A percentile compares a stretch with the other conserved stretches of the same genome.
Evolutionary conservation across 176 grass and related monocot species (phyloP).

Genomic region (Musa acuminata): DNA sequence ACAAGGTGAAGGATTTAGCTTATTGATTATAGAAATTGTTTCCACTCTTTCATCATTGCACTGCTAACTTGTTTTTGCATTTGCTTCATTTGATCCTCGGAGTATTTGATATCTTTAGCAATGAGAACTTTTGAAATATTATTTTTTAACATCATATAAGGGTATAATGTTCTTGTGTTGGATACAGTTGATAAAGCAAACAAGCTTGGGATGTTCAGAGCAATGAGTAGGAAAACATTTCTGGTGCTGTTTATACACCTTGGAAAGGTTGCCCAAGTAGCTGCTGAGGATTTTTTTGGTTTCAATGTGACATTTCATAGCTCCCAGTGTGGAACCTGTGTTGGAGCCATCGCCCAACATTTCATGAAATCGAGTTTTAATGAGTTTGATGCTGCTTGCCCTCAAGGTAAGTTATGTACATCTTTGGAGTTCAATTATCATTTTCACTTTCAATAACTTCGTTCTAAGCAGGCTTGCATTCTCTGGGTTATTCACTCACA

Average conservation of each 20-base stretch:
- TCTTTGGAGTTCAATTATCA: neutral
- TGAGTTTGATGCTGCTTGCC: neutral
- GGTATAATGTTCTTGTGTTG: neutral
- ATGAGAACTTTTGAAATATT: too few species aligned
- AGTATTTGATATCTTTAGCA: neutral
- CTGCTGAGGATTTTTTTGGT: neutral
- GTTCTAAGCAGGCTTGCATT: neutral
- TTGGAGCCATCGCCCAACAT: neutral
- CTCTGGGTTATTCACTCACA: neutral
- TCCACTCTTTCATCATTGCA: neutral
- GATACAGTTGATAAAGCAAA: slow-evolving; percentile 8
- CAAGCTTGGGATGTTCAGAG: neutral
- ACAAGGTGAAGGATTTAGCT: slow-evolving; percentile 40
- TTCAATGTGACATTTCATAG: neutral
- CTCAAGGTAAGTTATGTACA: neutral
- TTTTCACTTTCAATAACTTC: neutral
- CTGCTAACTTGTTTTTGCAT: neutral
- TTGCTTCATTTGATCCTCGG: neutral
- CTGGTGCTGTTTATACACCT: neutral
- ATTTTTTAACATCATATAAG: too few species aligned
- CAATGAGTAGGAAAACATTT: neutral
- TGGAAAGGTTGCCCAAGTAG: neutral
- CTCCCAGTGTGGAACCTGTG: neutral
- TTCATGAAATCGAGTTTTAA: neutral
- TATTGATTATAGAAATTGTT: neutral